Conservation (phyloP, 306 rosid genomes). For the Adenanthera pavonina region DNA sequence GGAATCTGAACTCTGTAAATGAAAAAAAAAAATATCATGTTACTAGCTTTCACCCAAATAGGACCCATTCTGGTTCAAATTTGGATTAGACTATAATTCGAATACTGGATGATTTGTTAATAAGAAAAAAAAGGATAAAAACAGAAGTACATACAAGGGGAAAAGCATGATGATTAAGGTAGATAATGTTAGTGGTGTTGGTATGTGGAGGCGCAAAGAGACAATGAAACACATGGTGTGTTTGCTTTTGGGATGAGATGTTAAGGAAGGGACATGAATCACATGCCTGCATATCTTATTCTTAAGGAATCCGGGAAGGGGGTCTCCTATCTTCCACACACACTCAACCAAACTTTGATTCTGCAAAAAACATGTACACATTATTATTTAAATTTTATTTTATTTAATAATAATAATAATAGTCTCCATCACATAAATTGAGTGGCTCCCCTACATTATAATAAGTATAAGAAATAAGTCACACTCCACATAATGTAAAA, state of each 20-base stretch:
- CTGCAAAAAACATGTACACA: background rate
- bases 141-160: background rate
- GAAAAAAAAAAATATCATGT: too few relatives aligned
- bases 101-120: too few relatives aligned
- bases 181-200: conserved; percentile 6
- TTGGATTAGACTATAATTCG: too few relatives aligned
- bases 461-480: too few relatives aligned
- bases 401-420: too few relatives aligned
- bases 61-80: too few relatives aligned
- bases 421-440: too few relatives aligned
- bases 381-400: too few relatives aligned
- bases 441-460: too few relatives aligned
- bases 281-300: background rate
- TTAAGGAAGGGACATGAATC: background rate
- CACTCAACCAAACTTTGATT: background rate
- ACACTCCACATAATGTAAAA: too few relatives aligned
- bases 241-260: background rate
- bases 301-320: background rate
- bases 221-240: conserved; percentile 14
- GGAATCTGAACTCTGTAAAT: too few relatives aligned
- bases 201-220: conserved; percentile 14
- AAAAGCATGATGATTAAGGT: background rate
- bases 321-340: conserved; percentile 4
- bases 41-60: too few relatives aligned
- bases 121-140: background rate